phyloP scores from a whole-genome alignment of 23 red algal genomes.

The Gracilariopsis chorda region DNA sequence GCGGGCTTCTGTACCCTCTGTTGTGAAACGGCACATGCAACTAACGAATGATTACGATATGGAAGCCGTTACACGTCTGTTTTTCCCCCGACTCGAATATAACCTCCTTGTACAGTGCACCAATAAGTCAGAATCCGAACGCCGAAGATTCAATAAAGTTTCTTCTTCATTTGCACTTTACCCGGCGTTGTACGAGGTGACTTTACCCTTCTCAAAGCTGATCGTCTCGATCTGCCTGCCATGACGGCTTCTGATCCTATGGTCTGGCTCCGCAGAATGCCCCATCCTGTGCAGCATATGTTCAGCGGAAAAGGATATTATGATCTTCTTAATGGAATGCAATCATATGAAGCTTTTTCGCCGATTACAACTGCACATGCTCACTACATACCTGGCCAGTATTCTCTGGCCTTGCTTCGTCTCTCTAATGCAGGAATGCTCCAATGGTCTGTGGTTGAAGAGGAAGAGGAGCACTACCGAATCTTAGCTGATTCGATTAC shows the following conservation, averaged over 20 bases:
- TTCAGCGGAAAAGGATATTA: background rate
- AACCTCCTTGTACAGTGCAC: no score
- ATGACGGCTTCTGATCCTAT: background rate
- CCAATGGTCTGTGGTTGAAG: background rate
- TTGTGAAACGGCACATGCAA: no score
- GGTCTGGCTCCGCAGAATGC: background rate
- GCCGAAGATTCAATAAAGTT: no score
- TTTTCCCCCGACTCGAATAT: no score
- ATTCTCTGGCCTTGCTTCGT: background rate
- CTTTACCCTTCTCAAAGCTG: background rate
- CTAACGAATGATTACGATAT: no score
- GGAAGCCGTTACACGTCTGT: no score
- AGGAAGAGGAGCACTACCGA: background rate
- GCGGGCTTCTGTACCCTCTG: no score
- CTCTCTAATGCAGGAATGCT: background rate
- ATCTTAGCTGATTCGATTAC: background rate
- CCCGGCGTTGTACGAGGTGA: background rate
- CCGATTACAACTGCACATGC: background rate
- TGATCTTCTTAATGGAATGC: background rate
- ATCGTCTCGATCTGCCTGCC: background rate
- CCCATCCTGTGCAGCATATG: background rate
- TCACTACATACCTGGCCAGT: background rate
- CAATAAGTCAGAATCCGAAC: no score
- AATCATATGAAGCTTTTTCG: background rate
- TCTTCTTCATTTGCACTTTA: no score